Evolutionary conservation across 2,329 filamentous ascomycete species (phyloP), one percentile per base, ranked within the genome.

Genomic region (Trichoderma sp.): DNA sequence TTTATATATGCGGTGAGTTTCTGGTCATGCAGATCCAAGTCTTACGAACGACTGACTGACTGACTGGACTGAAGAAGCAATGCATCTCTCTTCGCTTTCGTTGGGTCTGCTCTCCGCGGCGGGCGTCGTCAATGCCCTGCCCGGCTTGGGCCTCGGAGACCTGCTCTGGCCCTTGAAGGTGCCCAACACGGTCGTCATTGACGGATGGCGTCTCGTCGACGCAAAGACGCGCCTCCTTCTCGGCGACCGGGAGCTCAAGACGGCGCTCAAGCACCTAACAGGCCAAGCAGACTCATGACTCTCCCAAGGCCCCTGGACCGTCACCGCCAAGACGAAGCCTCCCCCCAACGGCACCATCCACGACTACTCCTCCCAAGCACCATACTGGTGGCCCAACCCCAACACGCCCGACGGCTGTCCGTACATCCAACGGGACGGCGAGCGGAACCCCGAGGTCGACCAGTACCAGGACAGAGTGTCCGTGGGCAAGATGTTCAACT

Each of bases 361-460:
- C 41, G 66, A 67, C 45, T 67, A 67, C 41, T 54, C 66, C 1
- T 67, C 66, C 5, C 66, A 67, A 17, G 66, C 63, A 0, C 66
- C 66, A 3, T 67, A 67, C 21, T 67, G 34, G 14, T 67, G 66
- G 66, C 66, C 66, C 43, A 66, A 66, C 5, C 66, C 66, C 3
- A 41, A 66, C 5, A 50, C 66, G 3, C 15, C 66, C 1, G 56
- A 67, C n/a, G 66, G 72, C 10, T 68, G 66, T 39, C 72, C 71
- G 15, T 74, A 74, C 59, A 69, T 72, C 14, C 52, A 71, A 44
- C 63, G 65, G 3, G 72, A 73, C 34, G 72, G 72, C 19, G 56
- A 68, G 12, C 68, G 69, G n/a, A 74, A 74, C 57, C 72, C 72
- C 12, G 71, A 71, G 28, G 70, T 71, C 12, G 57, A 69, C 62